These are phyloP conservation scores for Pestalotiopsis sp. DNA, from an alignment of 2,329 filamentous ascomycete species.

Conservation along the genomic window DNA sequence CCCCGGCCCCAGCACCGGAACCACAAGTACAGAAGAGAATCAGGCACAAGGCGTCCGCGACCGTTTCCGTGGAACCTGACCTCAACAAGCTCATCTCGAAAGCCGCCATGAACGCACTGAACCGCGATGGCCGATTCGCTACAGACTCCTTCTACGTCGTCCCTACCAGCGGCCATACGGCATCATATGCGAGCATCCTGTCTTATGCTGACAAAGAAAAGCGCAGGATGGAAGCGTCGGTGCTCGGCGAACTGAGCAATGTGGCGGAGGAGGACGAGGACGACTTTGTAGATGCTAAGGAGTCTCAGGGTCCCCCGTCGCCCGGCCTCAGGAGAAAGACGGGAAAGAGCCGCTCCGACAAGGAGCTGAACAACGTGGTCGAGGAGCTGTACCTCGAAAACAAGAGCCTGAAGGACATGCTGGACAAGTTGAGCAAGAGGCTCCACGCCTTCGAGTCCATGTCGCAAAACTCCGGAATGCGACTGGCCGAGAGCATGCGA, in stretches of 20 bases:
- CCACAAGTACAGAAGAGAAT: conserved; percentile 37
- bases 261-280: conserved; percentile 66
- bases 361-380: conserved; percentile 63
- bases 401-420: conserved; percentile 76
- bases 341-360: conserved; percentile 41
- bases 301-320: conserved; percentile 54
- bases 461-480: conserved; percentile 82
- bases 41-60: conserved; percentile 33
- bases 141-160: conserved; percentile 92
- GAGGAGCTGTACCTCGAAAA: conserved; percentile 93
- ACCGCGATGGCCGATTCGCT: conserved; percentile 64
- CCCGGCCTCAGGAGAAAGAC: conserved; percentile 40
- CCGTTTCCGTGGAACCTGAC: conserved; percentile 63
- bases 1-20: conserved; percentile 40
- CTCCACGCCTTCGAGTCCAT: conserved; percentile 93
- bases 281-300: conserved; percentile 86
- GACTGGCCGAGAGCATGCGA: conserved; percentile 81
- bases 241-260: conserved; percentile 35
- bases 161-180: conserved; percentile 84
- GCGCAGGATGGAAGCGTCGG: conserved; percentile 55
- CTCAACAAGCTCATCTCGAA: conserved; percentile 81
- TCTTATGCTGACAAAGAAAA: conserved; percentile 68
- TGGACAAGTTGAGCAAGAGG: conserved; percentile 82
- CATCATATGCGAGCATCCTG: conserved; percentile 89
- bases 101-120: conserved; percentile 78